Conservation (phyloP, 306 rosid species). For the Abrus pulchellus region DNA sequence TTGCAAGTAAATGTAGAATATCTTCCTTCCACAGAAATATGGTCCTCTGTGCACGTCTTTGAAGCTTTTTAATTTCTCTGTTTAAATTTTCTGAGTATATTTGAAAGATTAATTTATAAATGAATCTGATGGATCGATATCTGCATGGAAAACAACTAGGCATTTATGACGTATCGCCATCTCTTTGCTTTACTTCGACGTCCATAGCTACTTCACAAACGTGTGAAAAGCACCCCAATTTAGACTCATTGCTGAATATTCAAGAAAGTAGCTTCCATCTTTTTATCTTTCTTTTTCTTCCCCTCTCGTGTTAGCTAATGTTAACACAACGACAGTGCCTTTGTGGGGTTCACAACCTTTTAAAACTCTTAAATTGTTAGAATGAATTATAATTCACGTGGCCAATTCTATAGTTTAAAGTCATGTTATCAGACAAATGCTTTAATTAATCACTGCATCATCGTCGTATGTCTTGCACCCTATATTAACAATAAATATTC, state of each 20-base stretch:
- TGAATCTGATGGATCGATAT: background rate
- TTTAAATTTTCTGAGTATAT: background rate
- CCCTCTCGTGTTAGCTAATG: background rate
- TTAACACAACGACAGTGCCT: background rate
- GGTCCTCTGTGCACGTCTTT: constrained; percentile 7
- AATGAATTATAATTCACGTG: background rate
- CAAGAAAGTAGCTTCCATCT: constrained; percentile 13
- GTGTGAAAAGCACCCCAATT: constrained; percentile 35
- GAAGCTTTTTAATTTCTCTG: background rate
- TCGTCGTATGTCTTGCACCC: no score
- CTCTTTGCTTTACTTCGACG: constrained; percentile 39
- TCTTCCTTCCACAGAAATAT: background rate
- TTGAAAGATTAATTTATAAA: background rate
- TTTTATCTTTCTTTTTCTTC: background rate
- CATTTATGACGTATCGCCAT: constrained; percentile 40
- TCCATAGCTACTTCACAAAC: constrained; percentile 41
- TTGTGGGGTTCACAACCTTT: constrained; percentile 1
- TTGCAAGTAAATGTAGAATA: no score
- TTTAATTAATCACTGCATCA: no score
- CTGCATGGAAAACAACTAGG: constrained; percentile 56
- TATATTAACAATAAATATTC: no score
- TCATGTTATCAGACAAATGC: no score
- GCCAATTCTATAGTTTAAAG: background rate
- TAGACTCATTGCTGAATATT: constrained; percentile 23
- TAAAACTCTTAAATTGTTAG: background rate